Evolutionary conservation across 768 basidiomycete genomes (phyloP).

Genomic region (Auriculariales sp.): DNA sequence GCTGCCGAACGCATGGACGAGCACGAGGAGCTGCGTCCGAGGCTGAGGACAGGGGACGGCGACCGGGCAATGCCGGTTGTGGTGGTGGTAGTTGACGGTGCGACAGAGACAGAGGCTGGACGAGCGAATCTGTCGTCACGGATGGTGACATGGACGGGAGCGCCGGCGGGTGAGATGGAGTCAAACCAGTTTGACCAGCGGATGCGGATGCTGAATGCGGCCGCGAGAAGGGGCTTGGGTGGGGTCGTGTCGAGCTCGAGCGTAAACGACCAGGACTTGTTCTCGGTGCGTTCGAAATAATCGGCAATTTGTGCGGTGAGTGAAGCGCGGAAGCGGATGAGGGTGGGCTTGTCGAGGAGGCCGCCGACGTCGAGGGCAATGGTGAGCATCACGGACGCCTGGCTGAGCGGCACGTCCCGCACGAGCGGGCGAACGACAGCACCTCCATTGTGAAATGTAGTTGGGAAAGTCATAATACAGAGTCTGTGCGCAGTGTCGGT

Average conservation of each 20-base stretch:
- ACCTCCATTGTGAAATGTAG: too few species aligned
- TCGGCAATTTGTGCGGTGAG: neutral
- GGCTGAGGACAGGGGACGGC: constrained; percentile 7
- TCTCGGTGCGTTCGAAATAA: neutral
- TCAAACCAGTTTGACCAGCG: neutral
- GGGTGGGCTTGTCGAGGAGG: neutral
- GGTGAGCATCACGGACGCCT: neutral
- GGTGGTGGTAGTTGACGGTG: too few species aligned
- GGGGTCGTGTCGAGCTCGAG: neutral
- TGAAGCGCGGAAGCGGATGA: neutral
- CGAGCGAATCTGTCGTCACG: neutral
- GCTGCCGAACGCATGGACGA: neutral
- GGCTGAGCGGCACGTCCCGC: neutral
- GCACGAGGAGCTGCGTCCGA: neutral
- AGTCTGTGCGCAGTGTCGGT: too few species aligned
- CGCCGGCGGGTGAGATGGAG: neutral
- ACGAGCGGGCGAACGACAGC: too few species aligned
- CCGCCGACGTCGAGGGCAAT: neutral
- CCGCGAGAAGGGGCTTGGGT: neutral
- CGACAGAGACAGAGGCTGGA: neutral
- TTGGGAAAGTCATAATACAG: too few species aligned
- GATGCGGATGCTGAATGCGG: neutral
- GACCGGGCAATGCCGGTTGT: constrained; percentile 32
- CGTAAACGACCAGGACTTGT: neutral
- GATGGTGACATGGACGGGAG: neutral